phyloP scores from a whole-genome alignment of 257 asterid genomes.

The Echites panduratus region DNA sequence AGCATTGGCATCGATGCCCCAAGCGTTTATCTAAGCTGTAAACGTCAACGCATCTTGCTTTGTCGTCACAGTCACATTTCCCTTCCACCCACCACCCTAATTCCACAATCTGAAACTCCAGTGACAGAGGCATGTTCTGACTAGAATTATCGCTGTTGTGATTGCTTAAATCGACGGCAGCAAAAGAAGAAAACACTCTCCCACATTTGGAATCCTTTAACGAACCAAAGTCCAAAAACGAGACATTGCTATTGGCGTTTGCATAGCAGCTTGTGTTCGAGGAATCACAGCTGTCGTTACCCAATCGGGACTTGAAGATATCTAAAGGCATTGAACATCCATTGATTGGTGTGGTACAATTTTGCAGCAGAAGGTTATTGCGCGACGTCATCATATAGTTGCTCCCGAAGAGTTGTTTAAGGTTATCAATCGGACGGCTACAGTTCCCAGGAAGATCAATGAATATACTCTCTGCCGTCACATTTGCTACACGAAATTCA shows the following conservation, averaged over 20 bases:
- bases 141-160: neutral
- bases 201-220: constrained; percentile 29
- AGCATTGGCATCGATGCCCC: constrained; percentile 65
- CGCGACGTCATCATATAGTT: constrained; percentile 20
- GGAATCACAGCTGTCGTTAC: too few relatives aligned
- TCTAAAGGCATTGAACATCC: too few relatives aligned
- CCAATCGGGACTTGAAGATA: too few relatives aligned
- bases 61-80: constrained; percentile 36
- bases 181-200: constrained; percentile 45
- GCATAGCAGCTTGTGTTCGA: constrained; percentile 33
- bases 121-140: constrained; percentile 24
- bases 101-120: constrained; percentile 60
- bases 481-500: constrained; percentile 31
- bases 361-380: too few relatives aligned
- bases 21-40: neutral
- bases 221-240: constrained; percentile 30
- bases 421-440: constrained; percentile 41
- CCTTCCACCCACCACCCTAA: constrained; percentile 79
- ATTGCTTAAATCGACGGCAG: constrained; percentile 30
- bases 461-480: constrained; percentile 45
- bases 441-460: constrained; percentile 44
- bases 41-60: constrained; percentile 38
- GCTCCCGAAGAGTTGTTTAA: constrained; percentile 23
- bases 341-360: too few relatives aligned
- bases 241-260: constrained; percentile 13